Evolutionary conservation across 2,329 filamentous ascomycete genomes (phyloP).

Genomic region (Colletotrichum eremochloae): DNA sequence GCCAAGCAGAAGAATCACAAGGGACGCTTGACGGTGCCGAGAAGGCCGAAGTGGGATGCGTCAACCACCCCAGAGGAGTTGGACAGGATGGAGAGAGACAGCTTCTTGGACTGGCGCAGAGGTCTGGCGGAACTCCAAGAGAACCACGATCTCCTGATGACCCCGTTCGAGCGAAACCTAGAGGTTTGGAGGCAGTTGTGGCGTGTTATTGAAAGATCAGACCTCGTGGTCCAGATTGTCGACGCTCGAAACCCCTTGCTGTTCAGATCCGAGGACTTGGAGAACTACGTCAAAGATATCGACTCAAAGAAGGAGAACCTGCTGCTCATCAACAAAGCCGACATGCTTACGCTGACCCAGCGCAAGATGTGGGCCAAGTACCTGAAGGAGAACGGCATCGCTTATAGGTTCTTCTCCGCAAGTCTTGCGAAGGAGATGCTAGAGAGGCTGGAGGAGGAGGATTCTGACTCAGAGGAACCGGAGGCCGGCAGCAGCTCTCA

Average conservation of each 20-base stretch:
- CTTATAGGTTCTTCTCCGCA: constrained; percentile 97
- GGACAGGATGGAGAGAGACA: constrained; percentile 82
- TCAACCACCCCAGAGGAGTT: constrained; percentile 86
- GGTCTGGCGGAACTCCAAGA: constrained; percentile 94
- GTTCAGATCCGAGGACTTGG: constrained; percentile 94
- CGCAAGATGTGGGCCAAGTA: constrained; percentile 87
- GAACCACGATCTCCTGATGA: constrained; percentile 94
- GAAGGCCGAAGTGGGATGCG: constrained; percentile 90
- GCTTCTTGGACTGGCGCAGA: constrained; percentile 88
- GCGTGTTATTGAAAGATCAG: constrained; percentile 97
- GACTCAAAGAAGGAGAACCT: constrained; percentile 90
- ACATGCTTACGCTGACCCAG: constrained; percentile 96
- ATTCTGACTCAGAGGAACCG: constrained; percentile 44
- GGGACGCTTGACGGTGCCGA: constrained; percentile 85
- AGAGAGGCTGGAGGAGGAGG: constrained; percentile 72
- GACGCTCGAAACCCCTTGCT: constrained; percentile 95
- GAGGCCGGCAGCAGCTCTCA: constrained; percentile 47
- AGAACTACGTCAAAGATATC: constrained; percentile 94
- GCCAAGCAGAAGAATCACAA: constrained; percentile 88
- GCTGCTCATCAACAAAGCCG: constrained; percentile 96
- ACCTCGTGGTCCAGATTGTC: constrained; percentile 97
- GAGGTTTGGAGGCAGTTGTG: constrained; percentile 98
- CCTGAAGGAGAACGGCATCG: constrained; percentile 83
- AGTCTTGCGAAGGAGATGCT: constrained; percentile 90
- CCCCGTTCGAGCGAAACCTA: constrained; percentile 95